A percentile compares a stretch with the other conserved stretches of the same genome.
phyloP scores from a whole-genome alignment of 2,329 filamentous ascomycete species.

The Thielaviopsis populi region DNA sequence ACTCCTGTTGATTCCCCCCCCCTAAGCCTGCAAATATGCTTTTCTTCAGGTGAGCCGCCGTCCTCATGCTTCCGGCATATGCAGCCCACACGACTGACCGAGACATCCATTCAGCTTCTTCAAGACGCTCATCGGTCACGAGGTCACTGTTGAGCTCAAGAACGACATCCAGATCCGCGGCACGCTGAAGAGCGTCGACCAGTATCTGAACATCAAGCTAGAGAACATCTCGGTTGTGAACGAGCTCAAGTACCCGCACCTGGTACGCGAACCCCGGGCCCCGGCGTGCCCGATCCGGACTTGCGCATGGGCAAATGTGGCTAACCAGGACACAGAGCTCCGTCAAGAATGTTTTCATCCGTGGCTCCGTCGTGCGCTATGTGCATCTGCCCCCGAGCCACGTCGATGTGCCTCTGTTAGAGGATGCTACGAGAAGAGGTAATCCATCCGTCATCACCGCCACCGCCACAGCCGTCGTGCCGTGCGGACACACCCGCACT shows the following conservation, averaged over 20 bases:
- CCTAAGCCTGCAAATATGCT: constrained; percentile 25
- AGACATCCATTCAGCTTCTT: constrained; percentile 54
- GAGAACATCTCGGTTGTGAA: constrained; percentile 90
- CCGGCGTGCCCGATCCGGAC: no score
- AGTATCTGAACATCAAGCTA: constrained; percentile 98
- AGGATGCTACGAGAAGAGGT: constrained; percentile 85
- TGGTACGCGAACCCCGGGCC: constrained; percentile 38
- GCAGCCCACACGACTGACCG: not conserved
- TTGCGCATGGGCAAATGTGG: not conserved
- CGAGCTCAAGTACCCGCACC: constrained; percentile 84
- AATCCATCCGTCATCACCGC: constrained; percentile 20
- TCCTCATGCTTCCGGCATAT: not conserved
- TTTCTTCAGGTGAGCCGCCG: constrained; percentile 29
- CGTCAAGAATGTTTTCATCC: constrained; percentile 92
- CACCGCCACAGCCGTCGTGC: not conserved
- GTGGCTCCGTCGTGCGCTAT: constrained; percentile 83
- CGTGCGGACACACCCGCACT: not conserved
- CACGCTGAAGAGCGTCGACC: constrained; percentile 90
- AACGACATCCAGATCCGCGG: constrained; percentile 97
- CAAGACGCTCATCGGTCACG: constrained; percentile 94
- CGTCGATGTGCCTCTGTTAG: constrained; percentile 72
- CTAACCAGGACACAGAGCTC: constrained; percentile 35
- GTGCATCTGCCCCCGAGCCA: constrained; percentile 71
- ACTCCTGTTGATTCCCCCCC: not conserved
- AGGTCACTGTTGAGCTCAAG: constrained; percentile 97